phyloP scores from a whole-genome alignment of 140 eudicot genomes.

The Flaveria floridana region DNA sequence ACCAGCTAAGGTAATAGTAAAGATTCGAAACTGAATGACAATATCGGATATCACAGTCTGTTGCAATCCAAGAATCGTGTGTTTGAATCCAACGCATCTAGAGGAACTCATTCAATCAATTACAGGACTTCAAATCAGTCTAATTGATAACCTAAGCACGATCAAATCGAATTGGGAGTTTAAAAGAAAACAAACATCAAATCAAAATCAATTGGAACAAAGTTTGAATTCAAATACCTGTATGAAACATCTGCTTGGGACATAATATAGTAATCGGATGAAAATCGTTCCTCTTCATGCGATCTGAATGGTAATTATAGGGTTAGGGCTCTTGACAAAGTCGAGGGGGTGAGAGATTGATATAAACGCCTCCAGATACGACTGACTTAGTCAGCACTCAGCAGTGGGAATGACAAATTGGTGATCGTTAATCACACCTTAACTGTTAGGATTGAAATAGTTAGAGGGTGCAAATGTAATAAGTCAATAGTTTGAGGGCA shows the following conservation, averaged over 20 bases:
- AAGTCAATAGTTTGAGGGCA: no score
- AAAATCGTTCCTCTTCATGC: slow-evolving; percentile 17
- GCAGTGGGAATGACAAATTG: neutral
- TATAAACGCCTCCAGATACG: slow-evolving; percentile 4
- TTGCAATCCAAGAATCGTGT: neutral
- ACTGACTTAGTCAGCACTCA: neutral
- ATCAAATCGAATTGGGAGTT: slow-evolving; percentile 7
- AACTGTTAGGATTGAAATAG: no score
- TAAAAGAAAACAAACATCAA: slow-evolving; percentile 1
- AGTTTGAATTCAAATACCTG: slow-evolving; percentile 22
- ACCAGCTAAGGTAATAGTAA: no score
- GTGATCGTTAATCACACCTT: neutral
- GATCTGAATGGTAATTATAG: slow-evolving; percentile 5
- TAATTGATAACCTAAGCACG: neutral
- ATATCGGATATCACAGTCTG: neutral
- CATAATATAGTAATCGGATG: slow-evolving; percentile 24
- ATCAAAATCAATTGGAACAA: neutral
- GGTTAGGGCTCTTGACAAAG: slow-evolving; percentile 17
- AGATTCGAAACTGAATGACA: neutral
- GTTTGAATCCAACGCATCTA: neutral
- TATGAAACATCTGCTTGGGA: slow-evolving; percentile 36
- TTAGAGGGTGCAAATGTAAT: no score
- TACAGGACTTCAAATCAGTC: neutral
- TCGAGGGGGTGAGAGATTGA: neutral
- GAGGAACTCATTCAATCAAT: neutral